A percentile compares a stretch with the other conserved stretches of the same genome.
These are phyloP conservation scores for Daucus carota DNA, from an alignment of 129 eudicot genomes.

Conservation along the genomic window DNA sequence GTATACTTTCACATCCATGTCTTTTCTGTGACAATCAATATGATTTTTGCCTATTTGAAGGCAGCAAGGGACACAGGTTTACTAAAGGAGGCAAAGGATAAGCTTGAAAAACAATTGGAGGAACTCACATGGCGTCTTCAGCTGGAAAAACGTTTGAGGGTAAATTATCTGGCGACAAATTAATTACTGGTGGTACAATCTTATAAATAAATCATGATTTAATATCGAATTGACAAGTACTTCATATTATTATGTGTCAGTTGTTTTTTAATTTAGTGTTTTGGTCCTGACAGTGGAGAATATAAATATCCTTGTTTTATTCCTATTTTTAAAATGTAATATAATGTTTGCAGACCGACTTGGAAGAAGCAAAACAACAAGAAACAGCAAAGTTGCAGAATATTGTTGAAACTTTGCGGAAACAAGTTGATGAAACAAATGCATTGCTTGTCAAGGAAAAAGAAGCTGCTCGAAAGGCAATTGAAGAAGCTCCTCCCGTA, in stretches of 20 bases:
- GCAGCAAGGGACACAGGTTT: constrained; percentile 94
- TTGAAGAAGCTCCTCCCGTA: constrained; percentile 94
- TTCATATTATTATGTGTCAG: not conserved
- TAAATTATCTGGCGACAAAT: constrained; percentile 18
- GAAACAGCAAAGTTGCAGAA: constrained; percentile 64
- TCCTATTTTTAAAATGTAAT: not conserved
- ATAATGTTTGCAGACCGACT: constrained; percentile 55
- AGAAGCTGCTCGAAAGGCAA: constrained; percentile 83
- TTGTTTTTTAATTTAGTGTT: not conserved
- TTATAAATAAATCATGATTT: not conserved
- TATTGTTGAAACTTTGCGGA: constrained; percentile 54
- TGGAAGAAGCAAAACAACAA: constrained; percentile 88
- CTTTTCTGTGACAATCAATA: not conserved
- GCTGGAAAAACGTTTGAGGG: constrained; percentile 94
- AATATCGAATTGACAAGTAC: not conserved
- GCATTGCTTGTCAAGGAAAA: constrained; percentile 66
- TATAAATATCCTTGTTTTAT: not conserved
- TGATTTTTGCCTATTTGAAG: constrained; percentile 32
- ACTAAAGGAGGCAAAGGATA: constrained; percentile 93
- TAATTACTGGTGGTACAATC: not conserved
- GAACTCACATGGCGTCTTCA: constrained; percentile 98
- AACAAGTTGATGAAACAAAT: constrained; percentile 70
- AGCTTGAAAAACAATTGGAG: constrained; percentile 93
- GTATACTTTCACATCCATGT: not conserved
- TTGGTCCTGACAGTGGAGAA: not conserved